phyloP scores from a whole-genome alignment of 306 rosid species.

The Castanopsis chinensis region DNA sequence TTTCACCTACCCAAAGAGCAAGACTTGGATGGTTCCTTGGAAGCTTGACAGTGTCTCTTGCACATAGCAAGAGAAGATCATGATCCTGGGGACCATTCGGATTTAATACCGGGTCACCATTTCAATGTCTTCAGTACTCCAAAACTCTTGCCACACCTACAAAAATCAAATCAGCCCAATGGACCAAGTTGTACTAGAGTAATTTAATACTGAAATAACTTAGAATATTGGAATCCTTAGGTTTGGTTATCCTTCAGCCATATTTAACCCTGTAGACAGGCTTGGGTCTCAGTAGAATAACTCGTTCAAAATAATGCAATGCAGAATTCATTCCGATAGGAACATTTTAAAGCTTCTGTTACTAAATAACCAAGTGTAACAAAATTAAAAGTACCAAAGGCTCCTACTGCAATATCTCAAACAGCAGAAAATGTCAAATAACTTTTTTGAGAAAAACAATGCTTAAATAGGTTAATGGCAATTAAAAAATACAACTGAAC shows the following conservation, averaged over 20 bases:
- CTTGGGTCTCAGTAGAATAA: too few species aligned
- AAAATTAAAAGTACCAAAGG: not conserved
- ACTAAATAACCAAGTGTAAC: not conserved
- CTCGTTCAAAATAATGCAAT: not conserved
- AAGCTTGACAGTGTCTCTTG: slow-evolving; percentile 91
- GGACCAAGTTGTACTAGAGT: slow-evolving; percentile 21
- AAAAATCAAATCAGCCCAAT: slow-evolving; percentile 24
- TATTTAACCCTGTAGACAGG: too few species aligned
- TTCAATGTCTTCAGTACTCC: slow-evolving; percentile 95
- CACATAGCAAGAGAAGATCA: slow-evolving; percentile 87
- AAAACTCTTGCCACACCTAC: slow-evolving; percentile 98
- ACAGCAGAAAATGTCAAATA: not conserved
- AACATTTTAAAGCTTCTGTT: not conserved
- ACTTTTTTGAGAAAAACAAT: not conserved
- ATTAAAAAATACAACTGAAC: not conserved
- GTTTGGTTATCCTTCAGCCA: not conserved
- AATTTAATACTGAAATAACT: not conserved
- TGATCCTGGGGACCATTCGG: slow-evolving; percentile 90
- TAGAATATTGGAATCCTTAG: not conserved
- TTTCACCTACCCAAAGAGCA: slow-evolving; percentile 96
- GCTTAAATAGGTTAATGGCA: not conserved
- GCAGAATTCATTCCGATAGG: not conserved
- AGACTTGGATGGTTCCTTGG: slow-evolving; percentile 92
- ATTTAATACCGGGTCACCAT: slow-evolving; percentile 70
- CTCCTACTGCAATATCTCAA: not conserved